Base-by-base conservation (phyloP, 768 basidiomycete genomes). In the Gautieria morchelliformis region DNA sequence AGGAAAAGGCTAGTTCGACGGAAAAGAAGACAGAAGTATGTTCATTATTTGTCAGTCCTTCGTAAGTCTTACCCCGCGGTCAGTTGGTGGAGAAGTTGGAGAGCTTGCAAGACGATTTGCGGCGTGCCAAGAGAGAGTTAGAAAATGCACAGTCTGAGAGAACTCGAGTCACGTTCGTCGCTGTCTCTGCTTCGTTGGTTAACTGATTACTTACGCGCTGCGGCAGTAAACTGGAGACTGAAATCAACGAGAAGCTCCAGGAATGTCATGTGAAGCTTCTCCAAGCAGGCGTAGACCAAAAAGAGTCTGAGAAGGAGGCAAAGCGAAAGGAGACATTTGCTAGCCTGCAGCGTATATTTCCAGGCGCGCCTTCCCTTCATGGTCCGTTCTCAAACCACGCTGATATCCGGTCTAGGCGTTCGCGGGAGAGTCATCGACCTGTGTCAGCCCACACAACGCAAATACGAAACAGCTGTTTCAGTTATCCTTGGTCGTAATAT, bases 401-500 rank as follows among this genome's bases (percentile, higher is more conserved):
- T 58, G 33, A 33, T 53, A 20, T 14, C 30, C 24, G 56, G 19
- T 22, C 0, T 53, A 90, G 92, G 93, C 63, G 94, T 98, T 4
- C 83, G 91, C 15, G 96, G 96, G 1, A 83, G 96, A 17, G 83
- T 98, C 3, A 79, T 93, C 27, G 96, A 98, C 67, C 76, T 98
- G 7, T 98, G 95, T 74, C 93, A 95, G 67, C 95, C 96, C 5
- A 90, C 89, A 1, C 84, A 87, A 53, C 79, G 87, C 55, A 95
- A 95, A 70, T 98, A 95, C 66, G 89, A 96, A 67, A 81, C 82
- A 0, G 92, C 96, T 0, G 89, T 99, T 12, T 84, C 89, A 1
- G 91, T 93, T 33, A 84, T 97, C 22, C 79, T 99, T 1, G 96
- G 96, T 0, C 80, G 95, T 53, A 93, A 98, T 66, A 88, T 93